A percentile compares a stretch with the other conserved stretches of the same genome.
These are phyloP conservation scores for Cucurbita maxima DNA, from an alignment of 306 rosid species.

Conservation along the genomic window DNA sequence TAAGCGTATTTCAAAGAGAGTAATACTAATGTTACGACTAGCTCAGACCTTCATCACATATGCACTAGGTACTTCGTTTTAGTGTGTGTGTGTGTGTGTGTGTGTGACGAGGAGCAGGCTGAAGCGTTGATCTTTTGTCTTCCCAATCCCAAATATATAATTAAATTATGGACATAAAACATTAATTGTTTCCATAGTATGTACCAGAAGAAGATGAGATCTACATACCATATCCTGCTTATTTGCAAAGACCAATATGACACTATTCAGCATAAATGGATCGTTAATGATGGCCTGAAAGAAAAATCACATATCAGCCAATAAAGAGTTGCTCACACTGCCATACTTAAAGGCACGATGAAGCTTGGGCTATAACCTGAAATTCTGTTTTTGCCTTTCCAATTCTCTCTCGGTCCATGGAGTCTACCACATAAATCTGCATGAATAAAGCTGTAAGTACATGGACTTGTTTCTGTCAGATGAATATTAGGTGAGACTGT, in stretches of 20 bases:
- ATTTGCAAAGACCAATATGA: conserved; percentile 88
- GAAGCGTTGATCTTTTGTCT: not conserved
- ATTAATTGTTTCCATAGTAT: not conserved
- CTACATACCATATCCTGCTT: conserved; percentile 89
- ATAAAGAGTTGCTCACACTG: not conserved
- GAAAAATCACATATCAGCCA: conserved; percentile 11
- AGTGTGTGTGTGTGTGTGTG: not conserved
- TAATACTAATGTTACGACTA: not conserved
- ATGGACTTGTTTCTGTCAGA: not conserved
- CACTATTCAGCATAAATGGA: conserved; percentile 93
- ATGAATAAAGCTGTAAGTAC: conserved; percentile 7
- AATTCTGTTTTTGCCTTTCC: conserved; percentile 76
- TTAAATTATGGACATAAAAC: not conserved
- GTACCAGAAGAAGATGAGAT: conserved; percentile 11
- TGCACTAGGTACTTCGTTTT: not conserved
- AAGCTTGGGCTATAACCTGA: conserved; percentile 44
- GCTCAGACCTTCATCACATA: not conserved
- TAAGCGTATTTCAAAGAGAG: not conserved
- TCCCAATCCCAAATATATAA: not conserved
- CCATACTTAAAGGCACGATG: conserved; percentile 6
- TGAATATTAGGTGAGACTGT: not conserved
- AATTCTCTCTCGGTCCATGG: conserved; percentile 92
- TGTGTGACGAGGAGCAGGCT: not conserved
- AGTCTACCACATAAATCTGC: conserved; percentile 91
- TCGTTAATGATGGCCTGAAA: conserved; percentile 88